A percentile compares a stretch with the other conserved stretches of the same genome.
Evolutionary conservation across 2,329 filamentous ascomycete species (phyloP).

Genomic region (Karstenula rhodostoma): DNA sequence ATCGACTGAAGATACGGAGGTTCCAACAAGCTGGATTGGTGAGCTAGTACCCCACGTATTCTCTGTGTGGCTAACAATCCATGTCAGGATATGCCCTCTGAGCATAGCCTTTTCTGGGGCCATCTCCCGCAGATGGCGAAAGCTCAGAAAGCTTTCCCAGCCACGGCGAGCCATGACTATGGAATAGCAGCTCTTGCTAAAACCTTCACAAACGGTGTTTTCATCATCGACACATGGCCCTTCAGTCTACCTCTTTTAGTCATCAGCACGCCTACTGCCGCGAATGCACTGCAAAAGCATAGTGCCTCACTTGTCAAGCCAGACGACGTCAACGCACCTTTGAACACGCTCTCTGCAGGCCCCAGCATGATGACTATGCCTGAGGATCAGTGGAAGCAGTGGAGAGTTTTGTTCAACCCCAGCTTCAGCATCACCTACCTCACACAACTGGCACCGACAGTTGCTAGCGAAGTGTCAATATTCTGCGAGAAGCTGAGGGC

Average conservation of each 20-base stretch:
- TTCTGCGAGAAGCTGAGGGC: constrained; percentile 17
- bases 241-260: constrained; percentile 6
- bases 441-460: constrained; percentile 13
- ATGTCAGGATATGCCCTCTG: constrained; percentile 7
- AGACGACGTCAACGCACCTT: constrained; percentile 3
- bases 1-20: constrained; percentile 4
- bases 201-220: constrained; percentile 6
- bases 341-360: constrained; percentile 14
- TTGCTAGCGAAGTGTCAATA: constrained; percentile 17
- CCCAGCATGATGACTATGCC: constrained; percentile 17
- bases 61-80: background rate
- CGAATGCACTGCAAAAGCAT: constrained; percentile 9
- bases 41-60: background rate
- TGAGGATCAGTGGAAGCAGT: constrained; percentile 14
- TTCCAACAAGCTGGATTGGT: constrained; percentile 13
- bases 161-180: constrained; percentile 2
- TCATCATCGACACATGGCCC: constrained; percentile 11
- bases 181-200: constrained; percentile 1
- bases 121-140: constrained; percentile 5
- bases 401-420: constrained; percentile 19
- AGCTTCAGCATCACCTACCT: constrained; percentile 21
- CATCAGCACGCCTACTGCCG: constrained; percentile 6
- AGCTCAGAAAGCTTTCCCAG: background rate
- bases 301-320: constrained; percentile 9
- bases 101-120: constrained; percentile 7